Percentiles rank a stretch among this genome's conserved stretches.
Evolutionary conservation across 345 rosid species (phyloP).

Genomic region (Syzygium aromaticum): DNA sequence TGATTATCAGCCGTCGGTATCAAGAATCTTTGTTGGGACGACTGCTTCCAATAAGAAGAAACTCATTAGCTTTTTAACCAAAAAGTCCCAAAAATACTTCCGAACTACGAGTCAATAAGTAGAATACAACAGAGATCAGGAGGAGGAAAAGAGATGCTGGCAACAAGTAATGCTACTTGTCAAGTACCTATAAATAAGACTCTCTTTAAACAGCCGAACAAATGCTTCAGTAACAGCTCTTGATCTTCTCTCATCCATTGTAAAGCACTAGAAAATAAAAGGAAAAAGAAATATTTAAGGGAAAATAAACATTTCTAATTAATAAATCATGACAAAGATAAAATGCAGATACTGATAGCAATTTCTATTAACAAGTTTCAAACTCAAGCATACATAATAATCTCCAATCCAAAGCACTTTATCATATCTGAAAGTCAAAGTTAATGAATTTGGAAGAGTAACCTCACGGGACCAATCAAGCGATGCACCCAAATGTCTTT

Average conservation of each 20-base stretch:
- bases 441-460: background rate
- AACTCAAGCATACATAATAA: background rate
- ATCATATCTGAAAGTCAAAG: background rate
- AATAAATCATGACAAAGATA: background rate
- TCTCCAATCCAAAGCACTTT: background rate
- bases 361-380: background rate
- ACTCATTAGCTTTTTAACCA: background rate
- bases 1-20: background rate
- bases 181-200: slow-evolving; percentile 77
- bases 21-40: background rate
- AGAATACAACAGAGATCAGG: background rate
- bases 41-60: background rate
- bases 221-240: slow-evolving; percentile 84
- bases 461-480: slow-evolving; percentile 99
- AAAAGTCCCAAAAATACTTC: background rate
- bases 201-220: slow-evolving; percentile 57
- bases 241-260: slow-evolving; percentile 90
- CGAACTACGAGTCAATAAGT: background rate
- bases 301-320: background rate
- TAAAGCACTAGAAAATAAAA: slow-evolving; percentile 49
- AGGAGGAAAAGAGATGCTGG: background rate
- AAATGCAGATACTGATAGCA: background rate
- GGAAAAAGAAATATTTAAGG: background rate
- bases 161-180: background rate
- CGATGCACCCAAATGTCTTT: slow-evolving; percentile 78